Conservation (phyloP, 768 basidiomycete genomes). For the Hygrocybe punicea region DNA sequence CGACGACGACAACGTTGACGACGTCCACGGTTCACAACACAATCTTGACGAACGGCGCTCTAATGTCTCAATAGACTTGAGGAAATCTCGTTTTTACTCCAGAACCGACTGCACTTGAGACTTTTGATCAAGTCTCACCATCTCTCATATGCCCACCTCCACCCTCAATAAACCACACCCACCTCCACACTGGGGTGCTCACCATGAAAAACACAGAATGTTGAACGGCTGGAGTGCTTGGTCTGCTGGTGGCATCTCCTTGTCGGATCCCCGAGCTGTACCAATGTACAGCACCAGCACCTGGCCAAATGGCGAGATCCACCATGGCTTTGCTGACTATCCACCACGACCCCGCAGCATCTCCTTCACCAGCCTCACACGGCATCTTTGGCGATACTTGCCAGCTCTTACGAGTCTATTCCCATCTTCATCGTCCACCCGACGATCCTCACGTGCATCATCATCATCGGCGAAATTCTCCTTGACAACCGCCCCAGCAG, state of each 20-base stretch:
- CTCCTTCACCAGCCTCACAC: constrained; percentile 8
- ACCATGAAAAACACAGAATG: neutral
- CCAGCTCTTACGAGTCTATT: constrained; percentile 4
- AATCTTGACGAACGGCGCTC: neutral
- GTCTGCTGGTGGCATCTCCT: neutral
- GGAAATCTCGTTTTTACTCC: too few species aligned
- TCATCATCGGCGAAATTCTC: constrained; percentile 26
- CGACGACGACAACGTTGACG: constrained; percentile 1
- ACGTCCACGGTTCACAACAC: neutral
- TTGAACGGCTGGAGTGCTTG: neutral
- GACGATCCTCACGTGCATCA: constrained; percentile 26
- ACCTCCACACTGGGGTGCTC: neutral
- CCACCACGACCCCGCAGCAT: neutral
- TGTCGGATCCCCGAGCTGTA: neutral
- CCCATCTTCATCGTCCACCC: constrained; percentile 9
- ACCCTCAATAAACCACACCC: neutral
- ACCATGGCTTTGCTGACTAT: neutral
- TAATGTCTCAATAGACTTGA: too few species aligned
- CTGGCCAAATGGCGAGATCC: constrained; percentile 1
- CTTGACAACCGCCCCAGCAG: constrained; percentile 26
- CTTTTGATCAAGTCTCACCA: too few species aligned
- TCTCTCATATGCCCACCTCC: neutral
- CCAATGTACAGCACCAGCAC: neutral
- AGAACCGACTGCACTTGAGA: too few species aligned
- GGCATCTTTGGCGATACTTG: constrained; percentile 22